These are phyloP conservation scores for Naganishia friedmannii DNA, from an alignment of 768 basidiomycete genomes.

Conservation along the genomic window DNA sequence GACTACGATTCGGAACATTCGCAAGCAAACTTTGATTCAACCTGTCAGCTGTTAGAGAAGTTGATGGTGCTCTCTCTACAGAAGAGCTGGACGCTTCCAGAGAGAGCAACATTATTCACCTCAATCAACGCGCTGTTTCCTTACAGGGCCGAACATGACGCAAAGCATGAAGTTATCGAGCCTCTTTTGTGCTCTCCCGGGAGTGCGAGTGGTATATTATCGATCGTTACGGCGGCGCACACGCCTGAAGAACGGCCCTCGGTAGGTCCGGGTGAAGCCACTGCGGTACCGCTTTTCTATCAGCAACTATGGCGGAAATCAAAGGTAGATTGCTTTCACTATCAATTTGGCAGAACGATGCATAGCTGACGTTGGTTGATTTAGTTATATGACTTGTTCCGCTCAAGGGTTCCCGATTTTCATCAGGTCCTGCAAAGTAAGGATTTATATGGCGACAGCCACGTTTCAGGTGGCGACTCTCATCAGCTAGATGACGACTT, in stretches of 20 bases:
- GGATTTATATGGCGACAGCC: not conserved
- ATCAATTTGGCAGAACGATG: too few species aligned
- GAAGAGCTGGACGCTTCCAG: constrained; percentile 1
- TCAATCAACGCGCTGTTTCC: not conserved
- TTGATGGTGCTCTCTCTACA: constrained; percentile 1
- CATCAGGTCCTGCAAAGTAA: not conserved
- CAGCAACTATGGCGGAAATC: constrained; percentile 11
- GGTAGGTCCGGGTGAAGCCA: not conserved
- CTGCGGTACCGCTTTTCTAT: not conserved
- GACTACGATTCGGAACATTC: constrained; percentile 12
- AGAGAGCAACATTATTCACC: not conserved
- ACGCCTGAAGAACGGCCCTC: not conserved
- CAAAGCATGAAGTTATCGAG: not conserved
- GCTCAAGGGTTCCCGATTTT: not conserved
- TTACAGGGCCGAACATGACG: not conserved
- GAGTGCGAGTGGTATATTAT: not conserved
- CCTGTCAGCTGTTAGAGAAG: constrained; percentile 8
- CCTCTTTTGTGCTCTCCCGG: constrained; percentile 3
- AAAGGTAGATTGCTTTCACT: not conserved
- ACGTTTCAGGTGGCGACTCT: not conserved
- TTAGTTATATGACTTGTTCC: constrained; percentile 4
- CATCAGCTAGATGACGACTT: constrained; percentile 6
- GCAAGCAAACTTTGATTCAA: not conserved
- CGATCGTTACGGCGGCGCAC: not conserved
- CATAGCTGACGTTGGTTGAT: not conserved